Conservation (phyloP, 352 stramenopile species). For the Bremia lactucae region DNA sequence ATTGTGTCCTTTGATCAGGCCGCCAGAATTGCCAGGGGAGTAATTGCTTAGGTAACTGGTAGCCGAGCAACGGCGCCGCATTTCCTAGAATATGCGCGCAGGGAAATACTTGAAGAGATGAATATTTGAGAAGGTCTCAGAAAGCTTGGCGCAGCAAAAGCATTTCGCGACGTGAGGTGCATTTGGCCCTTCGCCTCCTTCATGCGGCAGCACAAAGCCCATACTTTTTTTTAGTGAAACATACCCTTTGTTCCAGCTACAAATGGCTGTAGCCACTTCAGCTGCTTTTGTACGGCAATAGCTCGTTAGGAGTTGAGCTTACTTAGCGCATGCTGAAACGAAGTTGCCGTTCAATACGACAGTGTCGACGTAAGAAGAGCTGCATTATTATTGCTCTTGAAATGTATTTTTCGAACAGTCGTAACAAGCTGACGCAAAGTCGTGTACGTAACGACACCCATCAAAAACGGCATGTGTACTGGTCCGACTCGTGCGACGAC, state of each 20-base stretch:
- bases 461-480: too few relatives aligned
- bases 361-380: background rate
- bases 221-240: constrained; percentile 67
- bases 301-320: constrained; percentile 28
- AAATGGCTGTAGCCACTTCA: constrained; percentile 77
- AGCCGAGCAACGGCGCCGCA: constrained; percentile 62
- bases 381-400: too few relatives aligned
- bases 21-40: constrained; percentile 83
- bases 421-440: too few relatives aligned
- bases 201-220: constrained; percentile 45
- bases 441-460: too few relatives aligned
- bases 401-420: too few relatives aligned
- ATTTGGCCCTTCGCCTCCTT: constrained; percentile 20
- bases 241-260: constrained; percentile 55
- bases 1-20: constrained; percentile 69
- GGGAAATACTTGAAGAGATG: constrained; percentile 64
- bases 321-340: background rate
- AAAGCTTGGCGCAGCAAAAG: constrained; percentile 69
- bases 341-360: background rate
- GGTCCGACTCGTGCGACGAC: too few relatives aligned
- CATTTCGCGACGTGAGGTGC: constrained; percentile 59
- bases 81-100: constrained; percentile 59
- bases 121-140: constrained; percentile 71
- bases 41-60: constrained; percentile 77
- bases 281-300: constrained; percentile 59